Conservation (phyloP, 2,329 filamentous ascomycete genomes). For the Chalaropsis ovoidea region DNA sequence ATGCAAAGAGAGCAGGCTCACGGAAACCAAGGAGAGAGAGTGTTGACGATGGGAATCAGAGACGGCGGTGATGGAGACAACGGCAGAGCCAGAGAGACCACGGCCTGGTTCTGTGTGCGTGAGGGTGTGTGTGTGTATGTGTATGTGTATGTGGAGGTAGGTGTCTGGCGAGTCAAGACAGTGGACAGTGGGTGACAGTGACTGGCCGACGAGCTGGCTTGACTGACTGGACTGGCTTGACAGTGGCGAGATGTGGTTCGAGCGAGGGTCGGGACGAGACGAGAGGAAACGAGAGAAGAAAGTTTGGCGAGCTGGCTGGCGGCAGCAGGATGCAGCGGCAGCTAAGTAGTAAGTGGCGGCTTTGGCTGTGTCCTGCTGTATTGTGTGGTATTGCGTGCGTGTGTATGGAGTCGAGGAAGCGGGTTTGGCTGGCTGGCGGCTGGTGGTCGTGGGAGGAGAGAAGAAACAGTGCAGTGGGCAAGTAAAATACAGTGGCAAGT, state of each 20-base stretch:
- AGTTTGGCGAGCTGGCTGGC: slow-evolving; percentile 24
- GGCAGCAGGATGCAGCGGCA: slow-evolving; percentile 25
- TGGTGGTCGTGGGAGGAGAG: neutral
- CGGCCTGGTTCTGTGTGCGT: neutral
- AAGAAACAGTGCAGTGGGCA: neutral
- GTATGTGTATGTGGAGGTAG: neutral
- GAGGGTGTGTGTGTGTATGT: neutral
- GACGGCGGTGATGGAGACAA: neutral
- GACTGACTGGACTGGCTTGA: slow-evolving; percentile 16
- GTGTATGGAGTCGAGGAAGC: no score
- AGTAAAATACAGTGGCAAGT: no score
- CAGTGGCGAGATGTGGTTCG: slow-evolving; percentile 17
- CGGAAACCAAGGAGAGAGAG: neutral
- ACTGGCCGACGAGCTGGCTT: neutral
- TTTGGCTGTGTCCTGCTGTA: neutral
- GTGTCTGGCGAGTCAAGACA: neutral
- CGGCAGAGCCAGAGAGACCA: neutral
- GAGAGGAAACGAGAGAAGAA: slow-evolving; percentile 19
- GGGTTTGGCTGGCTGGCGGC: no score
- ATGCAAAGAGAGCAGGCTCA: neutral
- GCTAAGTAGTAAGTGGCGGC: slow-evolving; percentile 21
- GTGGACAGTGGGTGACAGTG: neutral
- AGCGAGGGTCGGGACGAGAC: slow-evolving; percentile 20
- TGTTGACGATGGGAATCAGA: neutral
- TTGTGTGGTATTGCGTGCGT: no score